Base-by-base conservation (phyloP, 2,329 filamentous ascomycete genomes). In the Neonectria hederae region DNA sequence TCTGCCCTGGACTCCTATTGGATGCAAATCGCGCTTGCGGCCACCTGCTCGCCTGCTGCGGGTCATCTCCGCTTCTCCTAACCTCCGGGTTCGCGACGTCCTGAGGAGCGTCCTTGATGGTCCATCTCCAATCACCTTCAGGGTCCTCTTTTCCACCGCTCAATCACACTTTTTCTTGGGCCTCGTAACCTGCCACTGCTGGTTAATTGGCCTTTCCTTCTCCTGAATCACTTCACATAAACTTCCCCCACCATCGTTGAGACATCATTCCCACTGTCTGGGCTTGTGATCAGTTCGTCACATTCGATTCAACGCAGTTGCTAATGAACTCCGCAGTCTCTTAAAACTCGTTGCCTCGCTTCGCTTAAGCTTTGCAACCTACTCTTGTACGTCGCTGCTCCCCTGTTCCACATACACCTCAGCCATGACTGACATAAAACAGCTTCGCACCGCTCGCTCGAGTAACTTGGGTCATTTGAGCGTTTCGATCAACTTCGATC, bases 321-420 rank as follows among this genome's bases (percentile, higher is more conserved):
- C 48, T 59, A 66, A 70, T 54, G 14, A 22, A 22, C n/a, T 24
- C n/a, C 4, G 54, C 63, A 63, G 59, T 59, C 58, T 61, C 35
- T 62, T 60, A 59, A 26, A 69, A 53, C 48, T 62, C 46, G 70
- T 70, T 69, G 64, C 67, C 53, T 66, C 58, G 68, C 69, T 68
- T 68, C 55, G 35, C 43, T 65, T 53, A 53, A 72, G 71, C 69
- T 53, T 62, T 24, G 69, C 67, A 66, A 69, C 71, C 54, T 63
- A 56, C 65, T 65, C 59, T 54, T 40, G 64, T 68, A 58, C 14
- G 66, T 65, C 13, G 49, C 17, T 26, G 4, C 38, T 43, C 60
- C 14, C 17, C 8, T 2, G n/a, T 21, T 17, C 22, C 17, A 24
- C 21, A 17, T 3, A 4, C 5, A 19, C 19, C 13, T 22, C 26